Conservation (phyloP, 148 eudicot species). For the Cornus suecica region DNA sequence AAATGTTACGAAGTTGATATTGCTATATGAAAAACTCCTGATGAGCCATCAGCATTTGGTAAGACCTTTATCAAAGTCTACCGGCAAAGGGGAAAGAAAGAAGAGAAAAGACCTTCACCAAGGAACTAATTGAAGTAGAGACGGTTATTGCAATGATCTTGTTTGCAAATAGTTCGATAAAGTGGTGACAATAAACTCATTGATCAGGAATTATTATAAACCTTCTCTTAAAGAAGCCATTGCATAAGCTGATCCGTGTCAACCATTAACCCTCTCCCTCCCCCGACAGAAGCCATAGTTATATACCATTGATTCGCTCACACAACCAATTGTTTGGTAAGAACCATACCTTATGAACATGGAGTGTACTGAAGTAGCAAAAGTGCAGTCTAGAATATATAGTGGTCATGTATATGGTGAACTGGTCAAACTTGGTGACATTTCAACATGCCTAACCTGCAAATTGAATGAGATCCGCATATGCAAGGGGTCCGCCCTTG, state of each 20-base stretch:
- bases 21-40: background rate
- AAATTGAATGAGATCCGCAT: slow-evolving; percentile 79
- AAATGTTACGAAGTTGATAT: background rate
- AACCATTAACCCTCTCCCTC: background rate
- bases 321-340: background rate
- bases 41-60: background rate
- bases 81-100: no score
- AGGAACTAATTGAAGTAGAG: background rate
- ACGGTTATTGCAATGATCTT: background rate
- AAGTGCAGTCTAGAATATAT: background rate
- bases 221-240: no score
- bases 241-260: background rate
- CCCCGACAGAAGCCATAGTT: background rate
- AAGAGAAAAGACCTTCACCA: no score
- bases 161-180: background rate
- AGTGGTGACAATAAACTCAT: background rate
- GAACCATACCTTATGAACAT: background rate
- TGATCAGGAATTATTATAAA: background rate
- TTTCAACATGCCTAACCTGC: slow-evolving; percentile 51
- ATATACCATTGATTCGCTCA: background rate
- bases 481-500: slow-evolving; percentile 88
- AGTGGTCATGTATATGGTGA: background rate
- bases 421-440: background rate
- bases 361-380: background rate
- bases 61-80: background rate